Evolutionary conservation across 805 yeast species (phyloP), one percentile per base, ranked within the genome.

Genomic region (Candida qinlingensis): DNA sequence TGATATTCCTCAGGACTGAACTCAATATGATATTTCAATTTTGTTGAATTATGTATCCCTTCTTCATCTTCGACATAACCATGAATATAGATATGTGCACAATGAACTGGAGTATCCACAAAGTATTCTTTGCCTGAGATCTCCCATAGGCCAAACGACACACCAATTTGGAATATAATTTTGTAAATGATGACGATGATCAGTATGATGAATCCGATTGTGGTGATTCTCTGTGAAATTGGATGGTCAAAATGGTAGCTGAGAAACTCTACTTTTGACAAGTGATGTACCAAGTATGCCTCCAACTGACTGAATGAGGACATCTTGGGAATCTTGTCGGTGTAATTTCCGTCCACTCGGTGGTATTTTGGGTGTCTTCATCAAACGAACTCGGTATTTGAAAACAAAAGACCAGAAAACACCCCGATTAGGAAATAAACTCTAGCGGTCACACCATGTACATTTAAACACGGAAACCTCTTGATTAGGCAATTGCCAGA

Each of bases 1-100:
- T 63, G 51, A 60, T 80, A 87, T 57, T 87, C 96, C 56, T 84
- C 91, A 0, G 95, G 94, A 31, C 87, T 79, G 64, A 87, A 87
- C 61, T 87, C 95, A 55, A 85, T 74, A 62, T 85, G 86, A 61
- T 82, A 87, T 28, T 69, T 70, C 33, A 85, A 53, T 27, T 60
- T 64, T 5, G 56, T 46, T 25, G 69, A 45, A 5, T 50, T 53
- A 11, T 51, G 46, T 7, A 57, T 52, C 2, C 53, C 49, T 5
- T 55, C 52, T 1, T 37, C 37, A 5, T 42, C 30, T 6, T 56
- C 53, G 3, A 79, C 59, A 47, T 80, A 76, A 44, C 85, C 69
- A 28, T 76, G 66, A 6, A 81, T 76, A 52, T 80, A 80, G 1
- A 85, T 71, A 63, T 85, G 89, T 0, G 94, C 90, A 66, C 90